Conservation (phyloP, 78 protist species). For the Fonticula alba region DNA sequence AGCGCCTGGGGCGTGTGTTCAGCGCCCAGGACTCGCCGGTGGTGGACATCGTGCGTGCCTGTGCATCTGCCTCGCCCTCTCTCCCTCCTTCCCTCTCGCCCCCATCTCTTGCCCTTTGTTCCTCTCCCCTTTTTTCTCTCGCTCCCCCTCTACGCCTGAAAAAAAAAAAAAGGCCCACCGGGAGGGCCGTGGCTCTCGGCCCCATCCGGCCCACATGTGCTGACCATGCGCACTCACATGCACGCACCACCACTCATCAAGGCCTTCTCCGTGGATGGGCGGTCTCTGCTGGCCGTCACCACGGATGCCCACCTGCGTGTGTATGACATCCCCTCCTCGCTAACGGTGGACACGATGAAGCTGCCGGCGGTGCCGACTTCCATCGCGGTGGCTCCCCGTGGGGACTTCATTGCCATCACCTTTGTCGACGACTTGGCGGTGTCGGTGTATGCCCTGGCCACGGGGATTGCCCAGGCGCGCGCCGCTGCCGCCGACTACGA, state of each 20-base stretch:
- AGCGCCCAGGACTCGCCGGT: too few relatives aligned
- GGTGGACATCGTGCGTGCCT: not conserved
- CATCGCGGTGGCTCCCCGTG: slow-evolving; percentile 7
- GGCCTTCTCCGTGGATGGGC: slow-evolving; percentile 20
- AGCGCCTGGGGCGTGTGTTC: not conserved
- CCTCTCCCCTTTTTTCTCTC: not conserved
- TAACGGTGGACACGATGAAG: not conserved
- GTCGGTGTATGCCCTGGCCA: slow-evolving; percentile 1
- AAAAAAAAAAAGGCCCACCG: too few relatives aligned
- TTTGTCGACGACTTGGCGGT: slow-evolving; percentile 18
- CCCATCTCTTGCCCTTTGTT: not conserved
- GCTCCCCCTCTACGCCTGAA: not conserved
- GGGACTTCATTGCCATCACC: slow-evolving; percentile 19
- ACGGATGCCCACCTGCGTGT: slow-evolving; percentile 26
- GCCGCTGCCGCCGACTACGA: not conserved
- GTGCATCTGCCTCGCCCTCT: too few relatives aligned
- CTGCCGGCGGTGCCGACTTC: not conserved
- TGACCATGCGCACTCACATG: too few relatives aligned
- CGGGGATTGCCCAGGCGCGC: not conserved
- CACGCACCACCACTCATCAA: not conserved
- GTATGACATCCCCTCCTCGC: slow-evolving; percentile 12
- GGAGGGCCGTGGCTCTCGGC: too few relatives aligned
- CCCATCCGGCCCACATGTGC: not conserved
- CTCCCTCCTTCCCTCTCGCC: not conserved
- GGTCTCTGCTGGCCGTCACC: slow-evolving; percentile 9